Percentiles rank a stretch among this genome's conserved stretches.
phyloP scores from a whole-genome alignment of 495 filamentous ascomycete species.

The Tuber calosporum region DNA sequence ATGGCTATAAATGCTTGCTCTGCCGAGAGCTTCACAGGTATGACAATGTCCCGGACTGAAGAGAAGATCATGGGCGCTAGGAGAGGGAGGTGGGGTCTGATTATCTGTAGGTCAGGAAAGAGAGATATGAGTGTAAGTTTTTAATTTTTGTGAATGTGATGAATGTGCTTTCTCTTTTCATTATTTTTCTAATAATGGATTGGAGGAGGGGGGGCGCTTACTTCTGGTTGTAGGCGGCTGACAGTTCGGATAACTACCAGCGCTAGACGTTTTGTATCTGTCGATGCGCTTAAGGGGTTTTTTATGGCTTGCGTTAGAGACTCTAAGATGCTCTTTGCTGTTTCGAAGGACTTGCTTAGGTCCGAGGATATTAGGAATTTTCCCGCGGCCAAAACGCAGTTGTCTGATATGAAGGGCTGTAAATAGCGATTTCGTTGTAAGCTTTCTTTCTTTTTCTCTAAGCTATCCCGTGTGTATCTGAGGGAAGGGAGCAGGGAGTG shows the following conservation, averaged over 20 bases:
- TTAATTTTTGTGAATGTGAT: not conserved
- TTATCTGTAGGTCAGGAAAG: constrained; percentile 44
- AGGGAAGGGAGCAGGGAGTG: constrained; percentile 16
- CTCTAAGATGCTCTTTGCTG: constrained; percentile 69
- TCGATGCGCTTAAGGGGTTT: constrained; percentile 57
- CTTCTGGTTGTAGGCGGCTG: constrained; percentile 63
- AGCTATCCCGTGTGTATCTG: not conserved
- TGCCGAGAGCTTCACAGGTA: constrained; percentile 89
- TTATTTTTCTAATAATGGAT: constrained; percentile 6
- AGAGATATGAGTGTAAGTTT: not conserved
- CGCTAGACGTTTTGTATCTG: constrained; percentile 76
- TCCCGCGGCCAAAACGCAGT: constrained; percentile 86
- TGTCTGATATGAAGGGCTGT: constrained; percentile 76
- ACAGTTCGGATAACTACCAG: constrained; percentile 86
- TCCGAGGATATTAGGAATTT: constrained; percentile 74
- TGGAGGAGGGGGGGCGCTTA: constrained; percentile 4
- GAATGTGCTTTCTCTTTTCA: not conserved
- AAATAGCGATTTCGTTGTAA: constrained; percentile 2
- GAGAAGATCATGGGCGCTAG: constrained; percentile 81
- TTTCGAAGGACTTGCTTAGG: constrained; percentile 56
- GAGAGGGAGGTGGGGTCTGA: constrained; percentile 67
- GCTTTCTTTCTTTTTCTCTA: constrained; percentile 21
- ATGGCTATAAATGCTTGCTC: constrained; percentile 91
- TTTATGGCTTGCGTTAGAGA: constrained; percentile 64
- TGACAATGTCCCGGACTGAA: constrained; percentile 83